Conservation (phyloP, 768 basidiomycete species). For the Sutorius australiensis region DNA sequence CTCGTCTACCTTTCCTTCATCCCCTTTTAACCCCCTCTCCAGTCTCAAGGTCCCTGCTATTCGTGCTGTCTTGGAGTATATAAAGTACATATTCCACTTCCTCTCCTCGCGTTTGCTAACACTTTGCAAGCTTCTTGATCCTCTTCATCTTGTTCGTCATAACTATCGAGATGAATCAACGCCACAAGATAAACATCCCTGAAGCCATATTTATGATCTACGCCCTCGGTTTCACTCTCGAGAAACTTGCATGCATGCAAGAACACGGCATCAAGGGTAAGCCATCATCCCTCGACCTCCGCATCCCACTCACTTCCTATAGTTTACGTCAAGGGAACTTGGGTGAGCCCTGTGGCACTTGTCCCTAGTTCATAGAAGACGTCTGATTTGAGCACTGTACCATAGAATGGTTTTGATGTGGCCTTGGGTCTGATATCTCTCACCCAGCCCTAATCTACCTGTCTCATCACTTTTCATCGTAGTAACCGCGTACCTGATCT, state of each 20-base stretch:
- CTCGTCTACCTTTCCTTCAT: neutral
- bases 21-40: neutral
- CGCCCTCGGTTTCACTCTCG: conserved; percentile 79
- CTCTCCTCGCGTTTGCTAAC: neutral
- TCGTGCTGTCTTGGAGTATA: conserved; percentile 85
- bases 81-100: conserved; percentile 50
- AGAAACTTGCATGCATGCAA: conserved; percentile 92
- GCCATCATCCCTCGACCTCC: neutral
- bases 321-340: conserved; percentile 86
- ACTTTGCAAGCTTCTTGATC: conserved; percentile 55
- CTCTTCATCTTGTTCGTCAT: conserved; percentile 77
- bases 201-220: conserved; percentile 80
- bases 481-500: conserved; percentile 79
- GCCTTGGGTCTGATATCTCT: conserved; percentile 62
- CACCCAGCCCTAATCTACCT: neutral
- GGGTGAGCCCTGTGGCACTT: conserved; percentile 45
- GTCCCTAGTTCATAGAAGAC: conserved; percentile 7
- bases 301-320: conserved; percentile 5
- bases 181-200: conserved; percentile 54
- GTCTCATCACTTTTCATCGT: conserved; percentile 4
- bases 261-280: conserved; percentile 89
- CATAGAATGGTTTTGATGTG: conserved; percentile 87
- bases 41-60: conserved; percentile 92
- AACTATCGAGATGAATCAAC: conserved; percentile 71
- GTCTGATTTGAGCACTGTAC: conserved; percentile 8